phyloP scores from a whole-genome alignment of 257 asterid genomes.

The Capsicum chinense region DNA sequence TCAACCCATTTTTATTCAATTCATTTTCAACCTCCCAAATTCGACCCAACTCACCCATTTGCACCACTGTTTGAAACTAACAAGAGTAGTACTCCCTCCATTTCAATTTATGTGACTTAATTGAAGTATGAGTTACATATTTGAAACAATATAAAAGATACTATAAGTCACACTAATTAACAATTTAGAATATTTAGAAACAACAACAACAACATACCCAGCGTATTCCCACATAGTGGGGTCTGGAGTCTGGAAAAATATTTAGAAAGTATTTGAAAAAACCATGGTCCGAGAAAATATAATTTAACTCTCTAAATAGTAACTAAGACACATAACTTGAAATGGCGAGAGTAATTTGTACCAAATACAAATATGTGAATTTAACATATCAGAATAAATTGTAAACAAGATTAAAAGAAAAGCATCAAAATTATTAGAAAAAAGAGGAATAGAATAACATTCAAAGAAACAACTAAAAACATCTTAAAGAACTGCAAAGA shows the following conservation, averaged over 20 bases:
- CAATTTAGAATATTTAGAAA: neutral
- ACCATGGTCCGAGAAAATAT: neutral
- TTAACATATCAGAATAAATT: neutral
- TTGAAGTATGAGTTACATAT: neutral
- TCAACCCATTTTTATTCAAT: too few relatives aligned
- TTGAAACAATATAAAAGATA: neutral
- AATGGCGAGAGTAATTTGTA: neutral
- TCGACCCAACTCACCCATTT: too few relatives aligned
- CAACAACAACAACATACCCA: too few relatives aligned
- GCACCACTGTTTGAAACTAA: too few relatives aligned
- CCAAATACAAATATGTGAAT: neutral
- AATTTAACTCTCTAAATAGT: neutral
- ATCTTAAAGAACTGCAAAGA: neutral
- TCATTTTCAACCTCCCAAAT: too few relatives aligned
- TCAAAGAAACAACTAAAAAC: constrained; percentile 5
- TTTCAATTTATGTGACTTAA: neutral
- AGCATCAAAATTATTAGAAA: neutral
- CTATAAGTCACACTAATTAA: neutral
- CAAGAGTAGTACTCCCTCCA: too few relatives aligned
- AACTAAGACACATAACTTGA: neutral
- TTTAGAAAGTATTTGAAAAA: neutral
- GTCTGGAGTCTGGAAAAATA: neutral
- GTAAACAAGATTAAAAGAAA: neutral
- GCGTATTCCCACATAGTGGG: too few relatives aligned
- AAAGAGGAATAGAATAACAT: neutral